phyloP scores from a whole-genome alignment of 257 asterid genomes.

The Penstemon newberryi region DNA sequence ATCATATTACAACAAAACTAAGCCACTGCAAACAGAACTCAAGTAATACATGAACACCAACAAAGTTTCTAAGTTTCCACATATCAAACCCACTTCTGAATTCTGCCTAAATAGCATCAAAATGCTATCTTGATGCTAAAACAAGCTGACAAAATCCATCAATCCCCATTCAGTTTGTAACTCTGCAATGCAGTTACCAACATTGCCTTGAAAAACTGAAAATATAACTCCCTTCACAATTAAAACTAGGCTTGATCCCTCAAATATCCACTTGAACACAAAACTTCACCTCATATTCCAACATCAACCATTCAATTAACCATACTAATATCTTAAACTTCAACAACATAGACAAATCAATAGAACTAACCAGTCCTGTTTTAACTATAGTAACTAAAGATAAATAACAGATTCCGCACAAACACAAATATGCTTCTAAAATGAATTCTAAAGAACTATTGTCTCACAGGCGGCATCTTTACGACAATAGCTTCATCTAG shows the following conservation, averaged over 20 bases:
- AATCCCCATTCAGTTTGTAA: background rate
- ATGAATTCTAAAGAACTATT: slow-evolving; percentile 12
- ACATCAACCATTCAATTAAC: background rate
- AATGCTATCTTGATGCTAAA: slow-evolving; percentile 15
- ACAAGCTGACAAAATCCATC: slow-evolving; percentile 12
- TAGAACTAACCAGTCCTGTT: background rate
- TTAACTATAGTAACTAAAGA: slow-evolving; percentile 9
- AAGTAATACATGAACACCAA: slow-evolving; percentile 6
- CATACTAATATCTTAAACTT: slow-evolving; percentile 11
- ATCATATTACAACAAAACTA: no score
- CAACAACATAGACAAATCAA: slow-evolving; percentile 11
- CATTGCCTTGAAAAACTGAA: slow-evolving; percentile 5
- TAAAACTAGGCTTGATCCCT: slow-evolving; percentile 20
- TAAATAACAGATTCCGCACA: slow-evolving; percentile 9
- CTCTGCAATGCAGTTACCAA: background rate
- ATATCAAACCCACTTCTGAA: slow-evolving; percentile 22
- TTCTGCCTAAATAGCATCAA: slow-evolving; percentile 29
- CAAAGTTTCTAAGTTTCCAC: background rate
- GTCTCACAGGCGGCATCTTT: slow-evolving; percentile 70
- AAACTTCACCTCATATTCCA: slow-evolving; percentile 19
- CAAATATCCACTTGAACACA: slow-evolving; percentile 15
- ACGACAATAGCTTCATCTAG: slow-evolving; percentile 59
- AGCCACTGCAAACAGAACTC: background rate
- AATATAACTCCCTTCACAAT: background rate
- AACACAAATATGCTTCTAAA: background rate